phyloP scores from a whole-genome alignment of 192 early-diverging fungal species.

The Chytriomyces hyalinus region DNA sequence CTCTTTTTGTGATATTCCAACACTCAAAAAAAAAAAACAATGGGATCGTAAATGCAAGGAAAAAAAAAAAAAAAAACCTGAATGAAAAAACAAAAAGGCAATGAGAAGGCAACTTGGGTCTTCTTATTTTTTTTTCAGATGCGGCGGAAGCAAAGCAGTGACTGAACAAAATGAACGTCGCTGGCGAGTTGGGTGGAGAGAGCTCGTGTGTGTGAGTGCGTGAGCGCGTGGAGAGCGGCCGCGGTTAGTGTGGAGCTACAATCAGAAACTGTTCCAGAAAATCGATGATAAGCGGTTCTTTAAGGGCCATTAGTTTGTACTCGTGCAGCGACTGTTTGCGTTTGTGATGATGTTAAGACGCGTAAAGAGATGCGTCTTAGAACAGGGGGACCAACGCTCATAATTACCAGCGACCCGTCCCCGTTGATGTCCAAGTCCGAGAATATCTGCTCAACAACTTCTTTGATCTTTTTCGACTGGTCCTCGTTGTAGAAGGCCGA shows the following conservation, averaged over 20 bases:
- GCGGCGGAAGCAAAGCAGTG: no score
- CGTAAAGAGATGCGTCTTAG: neutral
- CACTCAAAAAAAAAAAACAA: neutral
- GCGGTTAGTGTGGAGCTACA: slow-evolving; percentile 17
- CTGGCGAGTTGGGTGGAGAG: no score
- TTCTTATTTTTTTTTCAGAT: no score
- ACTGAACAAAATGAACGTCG: no score
- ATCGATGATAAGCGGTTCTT: slow-evolving; percentile 78
- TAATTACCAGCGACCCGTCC: slow-evolving; percentile 72
- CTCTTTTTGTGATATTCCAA: slow-evolving; percentile 3
- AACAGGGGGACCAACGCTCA: neutral
- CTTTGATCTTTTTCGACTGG: slow-evolving; percentile 65
- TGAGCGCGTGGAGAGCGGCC: neutral
- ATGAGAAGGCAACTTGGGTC: no score
- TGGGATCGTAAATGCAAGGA: neutral
- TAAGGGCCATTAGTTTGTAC: slow-evolving; percentile 79
- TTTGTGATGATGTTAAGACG: slow-evolving; percentile 7
- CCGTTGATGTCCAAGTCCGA: slow-evolving; percentile 81
- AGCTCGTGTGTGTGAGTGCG: neutral
- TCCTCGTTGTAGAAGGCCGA: slow-evolving; percentile 71
- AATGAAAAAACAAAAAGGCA: neutral
- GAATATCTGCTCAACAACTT: slow-evolving; percentile 74
- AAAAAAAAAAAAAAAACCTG: neutral
- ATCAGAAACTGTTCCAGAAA: slow-evolving; percentile 77
- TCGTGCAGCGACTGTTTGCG: slow-evolving; percentile 65